Base-by-base conservation (phyloP, 2,329 filamentous ascomycete genomes). In the Aureobasidium subglaciale region DNA sequence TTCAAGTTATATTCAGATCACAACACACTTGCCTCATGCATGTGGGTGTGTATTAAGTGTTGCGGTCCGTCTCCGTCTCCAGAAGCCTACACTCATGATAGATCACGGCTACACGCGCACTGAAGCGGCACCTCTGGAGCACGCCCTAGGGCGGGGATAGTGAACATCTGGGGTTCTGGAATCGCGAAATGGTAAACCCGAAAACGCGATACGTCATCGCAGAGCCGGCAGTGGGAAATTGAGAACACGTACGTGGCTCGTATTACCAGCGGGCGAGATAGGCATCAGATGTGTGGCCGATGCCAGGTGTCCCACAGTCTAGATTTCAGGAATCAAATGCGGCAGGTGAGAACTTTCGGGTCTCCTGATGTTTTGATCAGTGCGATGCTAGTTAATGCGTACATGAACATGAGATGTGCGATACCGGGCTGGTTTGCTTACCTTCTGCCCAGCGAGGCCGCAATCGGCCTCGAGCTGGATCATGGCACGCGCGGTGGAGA, bases 61-160 rank as follows among this genome's bases (percentile, higher is more conserved):
- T n/a, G n/a, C n/a, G n/a, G n/a, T n/a, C n/a, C n/a, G n/a, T n/a
- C n/a, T n/a, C n/a, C n/a, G n/a, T n/a, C n/a, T n/a, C n/a, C n/a
- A n/a, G n/a, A n/a, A n/a, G n/a, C n/a, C n/a, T n/a, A n/a, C n/a
- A n/a, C n/a, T n/a, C n/a, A n/a, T n/a, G n/a, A 35, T 10, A 35
- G 32, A 10, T 35, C 32, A n/a, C 10, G 32, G 32, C 32, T 15
- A 35, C 6, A 35, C 10, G 32, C 32, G 32, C 32, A 40, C 9
- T 15, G 20, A 2, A 45, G 30, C 15, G 27, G 29, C n/a, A 11
- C 32, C 24, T 43, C 18, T 15, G 13, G 13, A 48, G 16, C 34
- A 52, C 34, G 48, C 48, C 48, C 48, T 52, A 52, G 18, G 35
- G 48, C 48, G 34, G 46, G 46, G 22, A 32, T 16, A 18, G 35